phyloP scores from a whole-genome alignment of 2,329 filamentous ascomycete genomes.

The Lasiodiplodia hormozganensis region DNA sequence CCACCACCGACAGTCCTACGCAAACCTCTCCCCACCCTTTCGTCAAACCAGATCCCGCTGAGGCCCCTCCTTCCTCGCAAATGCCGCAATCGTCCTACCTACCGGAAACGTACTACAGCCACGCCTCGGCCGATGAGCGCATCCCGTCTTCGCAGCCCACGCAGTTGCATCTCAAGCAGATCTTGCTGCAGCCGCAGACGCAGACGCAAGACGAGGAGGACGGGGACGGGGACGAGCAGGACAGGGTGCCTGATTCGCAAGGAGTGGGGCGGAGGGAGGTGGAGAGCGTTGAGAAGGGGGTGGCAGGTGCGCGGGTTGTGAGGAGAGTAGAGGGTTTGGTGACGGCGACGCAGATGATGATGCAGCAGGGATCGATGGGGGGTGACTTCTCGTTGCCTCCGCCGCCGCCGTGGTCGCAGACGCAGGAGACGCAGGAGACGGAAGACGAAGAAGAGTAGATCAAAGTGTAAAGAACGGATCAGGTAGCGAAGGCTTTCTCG shows the following conservation, averaged over 20 bases:
- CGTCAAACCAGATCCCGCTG: not conserved
- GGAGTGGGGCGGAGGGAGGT: not conserved
- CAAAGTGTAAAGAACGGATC: not conserved
- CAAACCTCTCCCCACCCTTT: not conserved
- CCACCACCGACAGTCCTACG: not conserved
- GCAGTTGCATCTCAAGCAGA: conserved; percentile 1
- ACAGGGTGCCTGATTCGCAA: conserved; percentile 14
- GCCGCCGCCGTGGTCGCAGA: conserved; percentile 21
- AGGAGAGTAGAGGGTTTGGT: not conserved
- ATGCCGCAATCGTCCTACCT: not conserved
- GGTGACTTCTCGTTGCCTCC: conserved; percentile 16
- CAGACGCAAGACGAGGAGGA: not conserved
- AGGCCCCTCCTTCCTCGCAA: not conserved
- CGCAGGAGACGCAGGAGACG: conserved; percentile 1
- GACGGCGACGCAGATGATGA: conserved; percentile 21
- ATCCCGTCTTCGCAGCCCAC: not conserved
- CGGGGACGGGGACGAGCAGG: not conserved
- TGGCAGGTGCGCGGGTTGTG: not conserved
- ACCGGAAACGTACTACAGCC: not conserved
- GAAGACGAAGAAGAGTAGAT: conserved; percentile 18
- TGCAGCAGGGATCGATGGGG: not conserved
- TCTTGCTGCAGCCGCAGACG: conserved; percentile 3
- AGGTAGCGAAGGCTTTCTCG: not conserved
- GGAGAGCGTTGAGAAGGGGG: not conserved
- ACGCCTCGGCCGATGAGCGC: not conserved